phyloP scores from a whole-genome alignment of 306 rosid genomes.

The Prunus mira region DNA sequence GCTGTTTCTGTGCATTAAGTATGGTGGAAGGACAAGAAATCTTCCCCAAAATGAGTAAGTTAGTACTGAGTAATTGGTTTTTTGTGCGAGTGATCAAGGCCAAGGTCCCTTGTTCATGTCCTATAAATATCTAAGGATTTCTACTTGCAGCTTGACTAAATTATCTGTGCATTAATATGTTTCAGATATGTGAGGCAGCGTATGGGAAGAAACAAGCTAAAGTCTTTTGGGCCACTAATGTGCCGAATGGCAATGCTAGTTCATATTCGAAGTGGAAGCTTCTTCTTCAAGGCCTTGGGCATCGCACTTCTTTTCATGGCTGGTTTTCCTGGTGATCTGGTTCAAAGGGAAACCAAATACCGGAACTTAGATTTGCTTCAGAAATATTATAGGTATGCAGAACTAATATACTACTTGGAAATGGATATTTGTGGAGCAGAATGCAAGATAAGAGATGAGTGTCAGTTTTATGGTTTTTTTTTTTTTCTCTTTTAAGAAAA shows the following conservation, averaged over 20 bases:
- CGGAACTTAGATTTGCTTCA: constrained; percentile 75
- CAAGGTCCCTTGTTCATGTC: constrained; percentile 1
- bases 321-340: constrained; percentile 77
- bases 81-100: background rate
- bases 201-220: constrained; percentile 92
- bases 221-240: constrained; percentile 63
- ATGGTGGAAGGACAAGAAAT: constrained; percentile 94
- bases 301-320: constrained; percentile 86
- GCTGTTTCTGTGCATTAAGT: constrained; percentile 87
- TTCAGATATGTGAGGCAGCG: constrained; percentile 58
- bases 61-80: background rate
- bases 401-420: background rate
- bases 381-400: constrained; percentile 75
- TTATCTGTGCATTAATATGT: constrained; percentile 9
- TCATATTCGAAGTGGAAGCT: constrained; percentile 78
- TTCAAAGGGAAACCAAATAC: constrained; percentile 85
- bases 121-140: background rate
- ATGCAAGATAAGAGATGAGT: background rate
- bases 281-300: constrained; percentile 92
- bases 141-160: constrained; percentile 2
- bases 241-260: constrained; percentile 59
- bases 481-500: background rate
- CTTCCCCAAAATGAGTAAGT: constrained; percentile 92
- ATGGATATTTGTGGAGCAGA: background rate
- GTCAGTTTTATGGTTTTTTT: background rate